Evolutionary conservation across 2,329 filamentous ascomycete species (phyloP).

Genomic region (Ascochyta clinopodiicola): DNA sequence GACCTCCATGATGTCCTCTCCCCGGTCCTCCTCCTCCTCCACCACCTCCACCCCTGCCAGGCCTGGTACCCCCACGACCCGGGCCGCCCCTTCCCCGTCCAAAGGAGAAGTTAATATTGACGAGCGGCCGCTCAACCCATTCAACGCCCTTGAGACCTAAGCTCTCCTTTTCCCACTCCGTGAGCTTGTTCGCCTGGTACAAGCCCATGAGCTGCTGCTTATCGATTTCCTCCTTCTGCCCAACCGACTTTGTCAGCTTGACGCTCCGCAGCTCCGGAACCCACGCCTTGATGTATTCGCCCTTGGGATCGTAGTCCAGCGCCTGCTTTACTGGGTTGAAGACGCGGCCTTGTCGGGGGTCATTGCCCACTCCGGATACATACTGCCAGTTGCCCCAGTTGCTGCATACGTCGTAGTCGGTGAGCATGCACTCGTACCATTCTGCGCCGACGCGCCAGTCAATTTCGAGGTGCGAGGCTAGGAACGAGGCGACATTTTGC

Average conservation of each 20-base stretch:
- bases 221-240: slow-evolving; percentile 37
- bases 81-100: slow-evolving; percentile 36
- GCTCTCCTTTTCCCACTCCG: slow-evolving; percentile 62
- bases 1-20: slow-evolving; percentile 10
- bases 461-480: slow-evolving; percentile 74
- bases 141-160: slow-evolving; percentile 64
- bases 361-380: slow-evolving; percentile 78
- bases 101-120: slow-evolving; percentile 45
- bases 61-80: slow-evolving; percentile 13
- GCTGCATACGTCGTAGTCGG: slow-evolving; percentile 77
- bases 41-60: slow-evolving; percentile 1
- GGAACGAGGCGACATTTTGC: slow-evolving; percentile 78
- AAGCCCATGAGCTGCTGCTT: slow-evolving; percentile 60
- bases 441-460: slow-evolving; percentile 84
- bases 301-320: slow-evolving; percentile 75
- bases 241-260: slow-evolving; percentile 34
- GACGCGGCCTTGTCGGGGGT: slow-evolving; percentile 73
- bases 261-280: slow-evolving; percentile 69
- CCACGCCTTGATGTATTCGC: slow-evolving; percentile 75
- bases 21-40: slow-evolving; percentile 7
- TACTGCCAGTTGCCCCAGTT: slow-evolving; percentile 91
- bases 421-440: slow-evolving; percentile 78
- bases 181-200: slow-evolving; percentile 74
- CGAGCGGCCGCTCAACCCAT: slow-evolving; percentile 69
- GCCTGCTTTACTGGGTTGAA: slow-evolving; percentile 86